Percentiles rank a stretch among this genome's conserved stretches.
These are phyloP conservation scores for Astrephomene gubernaculifera DNA, from an alignment of 139 green algal genomes.

Conservation along the genomic window DNA sequence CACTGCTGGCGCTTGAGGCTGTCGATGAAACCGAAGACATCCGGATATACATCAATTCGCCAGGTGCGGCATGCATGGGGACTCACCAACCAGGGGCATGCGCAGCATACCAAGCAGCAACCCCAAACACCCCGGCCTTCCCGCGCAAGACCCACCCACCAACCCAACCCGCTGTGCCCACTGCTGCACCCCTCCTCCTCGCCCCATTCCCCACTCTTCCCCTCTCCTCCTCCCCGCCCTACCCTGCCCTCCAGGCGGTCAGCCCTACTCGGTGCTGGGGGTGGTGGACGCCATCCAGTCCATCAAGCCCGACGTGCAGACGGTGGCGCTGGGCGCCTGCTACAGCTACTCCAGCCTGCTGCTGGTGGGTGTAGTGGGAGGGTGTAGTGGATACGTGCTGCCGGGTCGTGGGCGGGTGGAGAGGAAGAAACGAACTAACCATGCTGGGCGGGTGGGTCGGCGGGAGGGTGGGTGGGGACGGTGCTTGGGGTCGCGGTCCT, in stretches of 20 bases:
- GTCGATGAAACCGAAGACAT: slow-evolving; percentile 89
- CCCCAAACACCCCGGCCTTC: too few relatives aligned
- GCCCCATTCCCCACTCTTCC: too few relatives aligned
- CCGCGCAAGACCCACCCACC: too few relatives aligned
- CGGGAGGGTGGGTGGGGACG: too few relatives aligned
- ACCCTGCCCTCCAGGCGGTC: slow-evolving; percentile 63
- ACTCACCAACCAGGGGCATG: too few relatives aligned
- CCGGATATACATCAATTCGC: slow-evolving; percentile 97
- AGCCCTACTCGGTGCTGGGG: slow-evolving; percentile 83
- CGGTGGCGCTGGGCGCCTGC: slow-evolving; percentile 81
- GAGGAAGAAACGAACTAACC: too few relatives aligned
- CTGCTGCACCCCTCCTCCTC: too few relatives aligned
- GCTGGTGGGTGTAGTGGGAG: slow-evolving; percentile 61
- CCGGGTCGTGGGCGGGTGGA: not conserved
- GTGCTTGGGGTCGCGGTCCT: too few relatives aligned
- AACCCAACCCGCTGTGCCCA: too few relatives aligned
- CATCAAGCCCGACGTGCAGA: slow-evolving; percentile 84
- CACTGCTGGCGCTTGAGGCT: slow-evolving; percentile 89
- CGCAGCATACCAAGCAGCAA: too few relatives aligned
- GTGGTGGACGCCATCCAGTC: slow-evolving; percentile 92
- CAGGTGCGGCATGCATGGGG: slow-evolving; percentile 43
- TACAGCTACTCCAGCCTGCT: slow-evolving; percentile 82
- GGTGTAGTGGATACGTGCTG: not conserved
- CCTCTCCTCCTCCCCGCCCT: not conserved
- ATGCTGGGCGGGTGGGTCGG: too few relatives aligned